Conservation (phyloP, 2,329 filamentous ascomycete species). For the Paraphoma sp. region DNA sequence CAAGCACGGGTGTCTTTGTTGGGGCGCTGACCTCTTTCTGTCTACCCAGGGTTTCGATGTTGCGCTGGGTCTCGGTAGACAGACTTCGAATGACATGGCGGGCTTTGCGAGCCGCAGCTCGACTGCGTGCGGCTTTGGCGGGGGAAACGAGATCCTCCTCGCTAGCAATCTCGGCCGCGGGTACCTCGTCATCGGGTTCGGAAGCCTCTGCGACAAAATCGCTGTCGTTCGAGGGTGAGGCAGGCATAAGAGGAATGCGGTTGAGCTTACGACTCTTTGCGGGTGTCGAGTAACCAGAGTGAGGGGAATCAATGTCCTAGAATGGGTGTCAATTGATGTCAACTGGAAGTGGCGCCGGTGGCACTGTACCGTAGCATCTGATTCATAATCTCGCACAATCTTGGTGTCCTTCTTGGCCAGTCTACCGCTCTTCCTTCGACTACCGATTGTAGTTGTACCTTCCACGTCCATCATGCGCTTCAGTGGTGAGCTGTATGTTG, state of each 20-base stretch:
- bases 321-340: too few relatives aligned
- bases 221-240: constrained; percentile 16
- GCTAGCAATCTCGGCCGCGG: constrained; percentile 2
- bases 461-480: constrained; percentile 6
- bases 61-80: constrained; percentile 7
- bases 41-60: neutral
- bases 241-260: neutral
- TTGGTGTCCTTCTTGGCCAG: constrained; percentile 11
- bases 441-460: neutral
- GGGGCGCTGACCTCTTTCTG: neutral
- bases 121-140: neutral
- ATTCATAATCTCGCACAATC: constrained; percentile 10
- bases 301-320: constrained; percentile 8
- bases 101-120: constrained; percentile 17
- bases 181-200: constrained; percentile 15
- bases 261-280: constrained; percentile 17
- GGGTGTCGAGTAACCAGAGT: constrained; percentile 5
- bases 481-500: neutral
- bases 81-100: constrained; percentile 14
- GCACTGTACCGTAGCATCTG: constrained; percentile 9
- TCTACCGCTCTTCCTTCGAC: constrained; percentile 12
- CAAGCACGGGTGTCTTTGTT: neutral
- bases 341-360: too few relatives aligned
- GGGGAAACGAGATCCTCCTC: constrained; percentile 4
- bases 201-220: constrained; percentile 20